Evolutionary conservation across 202 grass and related monocot genomes (phyloP).

Genomic region (Musa balbisiana): DNA sequence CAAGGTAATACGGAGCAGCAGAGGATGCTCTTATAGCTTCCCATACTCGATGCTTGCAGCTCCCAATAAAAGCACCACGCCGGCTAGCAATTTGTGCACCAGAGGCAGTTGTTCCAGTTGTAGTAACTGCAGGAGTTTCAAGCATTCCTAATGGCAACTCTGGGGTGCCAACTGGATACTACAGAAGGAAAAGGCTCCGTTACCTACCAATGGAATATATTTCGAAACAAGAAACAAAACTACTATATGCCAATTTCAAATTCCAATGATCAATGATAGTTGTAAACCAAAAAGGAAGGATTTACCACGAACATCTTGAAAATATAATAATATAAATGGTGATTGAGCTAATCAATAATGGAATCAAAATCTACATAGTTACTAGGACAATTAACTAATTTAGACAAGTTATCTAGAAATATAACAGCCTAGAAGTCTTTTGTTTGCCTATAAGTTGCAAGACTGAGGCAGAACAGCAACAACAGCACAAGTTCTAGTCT

Average conservation of each 20-base stretch:
- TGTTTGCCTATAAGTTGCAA: background rate
- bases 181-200: background rate
- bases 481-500: background rate
- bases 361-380: background rate
- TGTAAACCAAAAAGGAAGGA: background rate
- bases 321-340: background rate
- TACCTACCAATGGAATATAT: background rate
- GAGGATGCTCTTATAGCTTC: slow-evolving; percentile 96
- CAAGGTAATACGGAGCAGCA: slow-evolving; percentile 98
- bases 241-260: background rate
- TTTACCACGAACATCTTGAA: background rate
- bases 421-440: background rate
- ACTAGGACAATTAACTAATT: background rate
- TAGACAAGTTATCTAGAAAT: background rate
- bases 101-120: slow-evolving; percentile 46
- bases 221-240: background rate
- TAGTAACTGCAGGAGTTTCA: slow-evolving; percentile 54
- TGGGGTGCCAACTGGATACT: slow-evolving; percentile 87
- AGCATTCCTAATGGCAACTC: slow-evolving; percentile 67
- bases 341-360: background rate
- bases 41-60: slow-evolving; percentile 92
- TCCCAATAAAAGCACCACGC: slow-evolving; percentile 87
- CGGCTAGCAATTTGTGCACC: slow-evolving; percentile 62
- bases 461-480: background rate
- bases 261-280: background rate